Evolutionary conservation across 1,284 basidiomycete genomes (phyloP).

Genomic region (Hemileia vastatrix): DNA sequence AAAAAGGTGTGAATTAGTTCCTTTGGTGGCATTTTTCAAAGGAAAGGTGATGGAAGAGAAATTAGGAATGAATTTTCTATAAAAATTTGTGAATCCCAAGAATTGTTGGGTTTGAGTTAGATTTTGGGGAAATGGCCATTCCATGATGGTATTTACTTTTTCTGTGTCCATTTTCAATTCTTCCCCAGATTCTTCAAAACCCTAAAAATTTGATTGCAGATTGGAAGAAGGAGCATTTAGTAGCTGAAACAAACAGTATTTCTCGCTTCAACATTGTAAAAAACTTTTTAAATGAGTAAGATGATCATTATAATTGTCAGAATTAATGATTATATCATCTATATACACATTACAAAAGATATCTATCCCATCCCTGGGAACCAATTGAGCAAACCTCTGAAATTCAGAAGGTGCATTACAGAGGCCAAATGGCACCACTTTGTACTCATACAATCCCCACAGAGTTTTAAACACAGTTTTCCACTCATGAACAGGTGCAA

Average conservation of each 20-base stretch:
- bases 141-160: neutral
- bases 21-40: neutral
- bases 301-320: no score
- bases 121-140: conserved; percentile 1
- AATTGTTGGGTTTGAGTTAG: neutral
- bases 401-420: no score
- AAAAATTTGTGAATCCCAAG: conserved; percentile 12
- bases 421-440: conserved; percentile 48
- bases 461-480: conserved; percentile 46
- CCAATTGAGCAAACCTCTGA: neutral
- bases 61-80: neutral
- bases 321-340: neutral
- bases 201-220: conserved; percentile 1
- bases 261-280: neutral
- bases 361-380: neutral
- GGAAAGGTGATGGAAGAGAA: neutral
- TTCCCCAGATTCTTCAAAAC: neutral
- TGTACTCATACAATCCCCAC: conserved; percentile 46
- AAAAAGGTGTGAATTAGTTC: neutral
- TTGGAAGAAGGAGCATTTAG: neutral
- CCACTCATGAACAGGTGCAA: conserved; percentile 36
- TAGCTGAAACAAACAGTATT: neutral
- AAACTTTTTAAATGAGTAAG: neutral
- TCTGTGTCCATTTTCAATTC: neutral
- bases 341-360: neutral